Evolutionary conservation across 2,329 filamentous ascomycete species (phyloP).

Genomic region (Beauveria varroae): DNA sequence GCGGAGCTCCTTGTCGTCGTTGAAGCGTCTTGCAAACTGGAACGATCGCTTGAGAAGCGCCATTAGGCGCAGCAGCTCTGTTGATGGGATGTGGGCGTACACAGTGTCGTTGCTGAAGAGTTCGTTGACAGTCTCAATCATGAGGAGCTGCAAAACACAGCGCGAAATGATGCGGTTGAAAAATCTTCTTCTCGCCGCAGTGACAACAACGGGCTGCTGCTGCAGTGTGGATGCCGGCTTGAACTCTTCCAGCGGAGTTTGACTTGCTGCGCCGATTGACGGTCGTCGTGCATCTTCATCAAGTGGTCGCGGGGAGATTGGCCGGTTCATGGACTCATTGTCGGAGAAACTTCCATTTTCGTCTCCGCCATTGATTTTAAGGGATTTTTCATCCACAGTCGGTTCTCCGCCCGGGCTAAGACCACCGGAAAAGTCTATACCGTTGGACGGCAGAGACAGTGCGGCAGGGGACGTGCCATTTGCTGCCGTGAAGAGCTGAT

Average conservation of each 20-base stretch:
- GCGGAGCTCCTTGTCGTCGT: constrained; percentile 90
- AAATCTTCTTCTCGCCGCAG: constrained; percentile 83
- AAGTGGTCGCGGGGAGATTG: constrained; percentile 20
- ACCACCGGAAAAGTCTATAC: constrained; percentile 40
- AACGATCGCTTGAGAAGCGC: constrained; percentile 90
- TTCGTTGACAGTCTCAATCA: constrained; percentile 99
- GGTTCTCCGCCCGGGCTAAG: constrained; percentile 34
- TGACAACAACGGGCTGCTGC: constrained; percentile 86
- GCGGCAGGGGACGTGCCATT: constrained; percentile 47
- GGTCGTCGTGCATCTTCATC: constrained; percentile 29
- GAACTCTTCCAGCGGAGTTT: constrained; percentile 71
- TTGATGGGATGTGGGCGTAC: constrained; percentile 85
- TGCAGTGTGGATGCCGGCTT: constrained; percentile 68
- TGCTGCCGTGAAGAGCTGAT: constrained; percentile 87
- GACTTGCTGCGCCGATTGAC: constrained; percentile 24
- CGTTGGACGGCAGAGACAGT: constrained; percentile 44
- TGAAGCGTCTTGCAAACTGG: constrained; percentile 94
- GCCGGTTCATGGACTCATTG: constrained; percentile 25
- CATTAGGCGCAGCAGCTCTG: constrained; percentile 88
- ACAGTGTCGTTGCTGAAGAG: constrained; percentile 96
- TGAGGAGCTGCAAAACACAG: constrained; percentile 92
- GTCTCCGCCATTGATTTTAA: constrained; percentile 52
- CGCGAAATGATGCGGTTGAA: constrained; percentile 99
- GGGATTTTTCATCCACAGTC: constrained; percentile 44
- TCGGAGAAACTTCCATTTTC: constrained; percentile 27